phyloP scores from a whole-genome alignment of 305 asterid genomes.

The Rubia peregrina region DNA sequence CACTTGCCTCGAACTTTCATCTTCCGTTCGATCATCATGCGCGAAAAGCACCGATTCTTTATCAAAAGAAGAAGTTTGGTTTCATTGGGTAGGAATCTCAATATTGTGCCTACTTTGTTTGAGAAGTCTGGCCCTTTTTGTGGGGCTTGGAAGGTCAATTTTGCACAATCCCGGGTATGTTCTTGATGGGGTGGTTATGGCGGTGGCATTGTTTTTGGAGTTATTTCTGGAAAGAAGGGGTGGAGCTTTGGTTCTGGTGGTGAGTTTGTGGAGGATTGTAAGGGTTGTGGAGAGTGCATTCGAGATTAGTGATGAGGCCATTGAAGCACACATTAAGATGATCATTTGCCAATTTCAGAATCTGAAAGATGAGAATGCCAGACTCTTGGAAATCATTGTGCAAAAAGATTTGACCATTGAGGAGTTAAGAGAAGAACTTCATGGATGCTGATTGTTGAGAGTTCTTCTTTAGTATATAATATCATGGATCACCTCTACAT shows the following conservation, averaged over 20 bases:
- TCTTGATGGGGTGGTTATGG: constrained; percentile 23
- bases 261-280: constrained; percentile 30
- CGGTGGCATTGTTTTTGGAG: constrained; percentile 28
- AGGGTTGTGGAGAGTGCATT: constrained; percentile 32
- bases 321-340: constrained; percentile 22
- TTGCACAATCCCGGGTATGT: constrained; percentile 21
- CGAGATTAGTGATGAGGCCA: constrained; percentile 31
- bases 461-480: too few species aligned
- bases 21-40: constrained; percentile 22
- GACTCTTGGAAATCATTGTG: constrained; percentile 17
- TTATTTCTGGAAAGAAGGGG: constrained; percentile 19
- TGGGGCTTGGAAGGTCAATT: constrained; percentile 18
- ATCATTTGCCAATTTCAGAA: constrained; percentile 24
- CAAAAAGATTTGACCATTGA: constrained; percentile 25
- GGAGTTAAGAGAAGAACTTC: constrained; percentile 18
- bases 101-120: constrained; percentile 18
- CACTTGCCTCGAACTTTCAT: constrained; percentile 27
- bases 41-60: background rate
- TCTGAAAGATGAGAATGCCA: constrained; percentile 23
- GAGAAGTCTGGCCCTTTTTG: constrained; percentile 19
- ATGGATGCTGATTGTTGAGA: background rate
- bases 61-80: constrained; percentile 19
- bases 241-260: constrained; percentile 30
- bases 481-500: too few species aligned
- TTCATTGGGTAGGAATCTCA: constrained; percentile 22